Conservation (phyloP, 148 eudicot genomes). For the Vaccinium vitisidaea region DNA sequence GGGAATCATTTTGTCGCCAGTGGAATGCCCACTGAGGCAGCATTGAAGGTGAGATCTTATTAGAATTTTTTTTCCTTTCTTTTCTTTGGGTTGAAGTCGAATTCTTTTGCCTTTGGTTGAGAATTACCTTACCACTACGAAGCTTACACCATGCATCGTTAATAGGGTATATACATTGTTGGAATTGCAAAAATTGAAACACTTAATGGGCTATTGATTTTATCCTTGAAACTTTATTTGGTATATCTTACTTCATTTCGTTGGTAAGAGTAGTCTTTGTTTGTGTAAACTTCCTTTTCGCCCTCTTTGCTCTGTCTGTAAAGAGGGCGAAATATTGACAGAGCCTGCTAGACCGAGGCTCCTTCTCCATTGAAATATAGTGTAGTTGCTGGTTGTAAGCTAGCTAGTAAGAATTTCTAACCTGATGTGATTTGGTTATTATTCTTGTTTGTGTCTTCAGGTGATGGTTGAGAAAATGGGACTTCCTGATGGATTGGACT, state of each 20-base stretch:
- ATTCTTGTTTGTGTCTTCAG: slow-evolving; percentile 29
- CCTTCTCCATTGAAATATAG: not conserved
- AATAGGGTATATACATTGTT: not conserved
- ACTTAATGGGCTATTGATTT: not conserved
- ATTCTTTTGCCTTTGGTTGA: not conserved
- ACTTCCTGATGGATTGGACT: slow-evolving; percentile 49
- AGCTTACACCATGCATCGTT: not conserved
- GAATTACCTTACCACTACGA: not conserved
- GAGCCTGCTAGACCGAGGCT: not conserved
- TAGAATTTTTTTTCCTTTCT: not conserved
- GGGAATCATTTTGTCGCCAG: slow-evolving; percentile 54
- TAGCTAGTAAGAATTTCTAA: not conserved
- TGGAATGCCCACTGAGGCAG: slow-evolving; percentile 91
- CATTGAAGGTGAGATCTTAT: slow-evolving; percentile 55
- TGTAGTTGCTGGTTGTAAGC: slow-evolving; percentile 1
- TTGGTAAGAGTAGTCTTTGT: not conserved
- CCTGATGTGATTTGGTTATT: slow-evolving; percentile 1
- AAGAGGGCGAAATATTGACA: too few relatives aligned
- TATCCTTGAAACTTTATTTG: not conserved
- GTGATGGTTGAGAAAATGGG: slow-evolving; percentile 85
- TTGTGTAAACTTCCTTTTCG: not conserved
- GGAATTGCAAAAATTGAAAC: not conserved
- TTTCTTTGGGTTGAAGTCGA: not conserved
- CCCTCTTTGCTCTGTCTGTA: not conserved
- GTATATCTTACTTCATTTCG: not conserved